These are phyloP conservation scores for Wickerhamomyces ciferrii DNA, from an alignment of 805 yeast genomes.

Conservation along the genomic window DNA sequence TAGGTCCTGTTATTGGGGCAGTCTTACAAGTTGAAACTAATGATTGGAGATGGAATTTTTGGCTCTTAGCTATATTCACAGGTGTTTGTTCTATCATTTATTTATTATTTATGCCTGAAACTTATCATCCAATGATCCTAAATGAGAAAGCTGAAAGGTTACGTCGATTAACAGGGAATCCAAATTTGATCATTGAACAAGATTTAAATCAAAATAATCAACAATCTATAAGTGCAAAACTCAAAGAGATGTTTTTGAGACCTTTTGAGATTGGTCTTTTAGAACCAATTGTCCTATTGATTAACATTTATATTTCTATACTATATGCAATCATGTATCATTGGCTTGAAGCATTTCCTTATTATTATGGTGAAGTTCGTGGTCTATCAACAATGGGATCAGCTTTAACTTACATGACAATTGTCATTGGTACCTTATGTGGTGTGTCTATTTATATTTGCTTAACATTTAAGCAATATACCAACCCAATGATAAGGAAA, in stretches of 20 bases:
- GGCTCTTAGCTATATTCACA: slow-evolving; percentile 40
- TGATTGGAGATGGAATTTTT: slow-evolving; percentile 50
- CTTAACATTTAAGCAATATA: slow-evolving; percentile 21
- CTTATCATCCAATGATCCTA: slow-evolving; percentile 38
- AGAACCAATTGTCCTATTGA: slow-evolving; percentile 53
- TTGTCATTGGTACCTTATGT: slow-evolving; percentile 38
- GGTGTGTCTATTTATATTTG: slow-evolving; percentile 28
- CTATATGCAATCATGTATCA: slow-evolving; percentile 48
- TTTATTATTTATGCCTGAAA: slow-evolving; percentile 42
- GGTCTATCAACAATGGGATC: slow-evolving; percentile 41
- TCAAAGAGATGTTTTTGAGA: slow-evolving; percentile 34
- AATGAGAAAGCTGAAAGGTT: slow-evolving; percentile 43
- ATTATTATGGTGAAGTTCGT: slow-evolving; percentile 40
- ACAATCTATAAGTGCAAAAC: slow-evolving; percentile 13
- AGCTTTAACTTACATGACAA: slow-evolving; percentile 42
- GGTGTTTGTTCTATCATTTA: slow-evolving; percentile 32
- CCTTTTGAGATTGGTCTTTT: slow-evolving; percentile 43
- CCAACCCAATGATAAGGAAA: slow-evolving; percentile 20
- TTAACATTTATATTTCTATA: slow-evolving; percentile 46
- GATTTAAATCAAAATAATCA: slow-evolving; percentile 12
- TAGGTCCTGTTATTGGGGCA: slow-evolving; percentile 56
- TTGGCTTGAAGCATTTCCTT: slow-evolving; percentile 60
- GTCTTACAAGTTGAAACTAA: slow-evolving; percentile 37
- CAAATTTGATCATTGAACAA: slow-evolving; percentile 35
- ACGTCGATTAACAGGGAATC: slow-evolving; percentile 43